A percentile compares a stretch with the other conserved stretches of the same genome.
phyloP scores from a whole-genome alignment of 83 land plant species.

The Picea engelmannii region DNA sequence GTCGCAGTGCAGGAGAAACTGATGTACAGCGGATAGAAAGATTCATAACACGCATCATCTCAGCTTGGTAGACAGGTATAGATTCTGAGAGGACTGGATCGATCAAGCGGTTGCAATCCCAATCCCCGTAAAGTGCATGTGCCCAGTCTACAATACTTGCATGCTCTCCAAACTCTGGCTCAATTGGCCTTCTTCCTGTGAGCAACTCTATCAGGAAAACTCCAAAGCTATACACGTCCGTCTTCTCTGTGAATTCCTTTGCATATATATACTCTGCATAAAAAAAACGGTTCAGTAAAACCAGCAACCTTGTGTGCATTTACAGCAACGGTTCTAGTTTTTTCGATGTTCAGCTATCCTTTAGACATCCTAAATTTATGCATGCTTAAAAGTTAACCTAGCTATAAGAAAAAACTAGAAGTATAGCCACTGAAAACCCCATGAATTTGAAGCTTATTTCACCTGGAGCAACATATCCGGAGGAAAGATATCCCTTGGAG shows the following conservation, averaged over 20 bases:
- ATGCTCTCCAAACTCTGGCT: conserved; percentile 25
- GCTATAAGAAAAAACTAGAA: neutral
- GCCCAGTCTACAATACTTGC: conserved; percentile 45
- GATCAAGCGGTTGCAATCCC: conserved; percentile 34
- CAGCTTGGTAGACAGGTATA: conserved; percentile 10
- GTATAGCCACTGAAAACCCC: neutral
- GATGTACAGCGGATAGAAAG: conserved; percentile 40
- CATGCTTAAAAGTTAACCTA: neutral
- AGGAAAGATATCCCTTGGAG: conserved; percentile 19
- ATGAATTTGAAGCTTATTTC: neutral
- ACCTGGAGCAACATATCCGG: conserved; percentile 41
- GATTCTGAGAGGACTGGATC: conserved; percentile 27
- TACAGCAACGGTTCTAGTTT: too few relatives aligned
- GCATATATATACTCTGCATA: conserved; percentile 22
- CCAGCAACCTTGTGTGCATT: too few relatives aligned
- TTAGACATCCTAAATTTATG: neutral
- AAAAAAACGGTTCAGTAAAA: neutral
- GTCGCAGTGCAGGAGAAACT: conserved; percentile 35
- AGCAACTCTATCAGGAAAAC: conserved; percentile 40
- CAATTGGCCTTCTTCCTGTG: conserved; percentile 42
- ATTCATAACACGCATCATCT: conserved; percentile 33
- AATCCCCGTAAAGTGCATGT: conserved; percentile 36
- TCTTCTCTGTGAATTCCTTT: conserved; percentile 31
- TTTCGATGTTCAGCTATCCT: too few relatives aligned
- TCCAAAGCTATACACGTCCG: conserved; percentile 47